phyloP scores from a whole-genome alignment of 352 stramenopile species.

The Phytophthora sp. region DNA sequence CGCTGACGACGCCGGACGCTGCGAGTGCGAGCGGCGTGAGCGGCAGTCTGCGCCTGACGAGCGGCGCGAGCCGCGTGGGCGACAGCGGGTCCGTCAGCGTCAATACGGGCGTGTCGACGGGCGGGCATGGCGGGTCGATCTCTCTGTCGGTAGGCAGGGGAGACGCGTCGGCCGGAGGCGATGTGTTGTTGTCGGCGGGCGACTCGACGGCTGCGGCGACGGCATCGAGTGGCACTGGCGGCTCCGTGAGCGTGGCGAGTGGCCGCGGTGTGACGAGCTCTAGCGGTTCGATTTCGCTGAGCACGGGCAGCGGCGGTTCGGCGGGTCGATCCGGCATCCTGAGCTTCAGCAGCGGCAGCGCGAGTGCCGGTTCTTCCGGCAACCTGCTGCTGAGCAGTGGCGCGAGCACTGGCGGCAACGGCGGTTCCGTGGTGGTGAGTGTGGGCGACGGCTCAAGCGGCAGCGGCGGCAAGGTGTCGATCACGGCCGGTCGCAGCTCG shows the following conservation, averaged over 20 bases:
- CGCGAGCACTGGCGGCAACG: slow-evolving; percentile 3
- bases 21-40: slow-evolving; percentile 42
- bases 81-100: too few species aligned
- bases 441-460: too few species aligned
- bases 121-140: too few species aligned
- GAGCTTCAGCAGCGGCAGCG: slow-evolving; percentile 1
- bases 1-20: slow-evolving; percentile 12
- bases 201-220: not conserved
- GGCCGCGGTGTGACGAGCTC: slow-evolving; percentile 20
- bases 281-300: slow-evolving; percentile 21
- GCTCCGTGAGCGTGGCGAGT: slow-evolving; percentile 9
- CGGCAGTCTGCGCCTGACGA: slow-evolving; percentile 42
- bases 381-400: slow-evolving; percentile 1
- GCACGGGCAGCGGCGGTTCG: not conserved
- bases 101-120: not conserved
- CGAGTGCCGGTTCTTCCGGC: slow-evolving; percentile 5
- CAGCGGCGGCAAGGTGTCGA: slow-evolving; percentile 7
- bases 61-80: slow-evolving; percentile 38
- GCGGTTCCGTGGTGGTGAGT: slow-evolving; percentile 13
- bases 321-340: slow-evolving; percentile 1
- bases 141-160: slow-evolving; percentile 1
- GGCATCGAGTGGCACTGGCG: slow-evolving; percentile 10
- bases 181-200: not conserved
- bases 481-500: slow-evolving; percentile 10
- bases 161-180: slow-evolving; percentile 13